phyloP scores from a whole-genome alignment of 805 yeast species.

The Trichomonascus vanleenenianus region DNA sequence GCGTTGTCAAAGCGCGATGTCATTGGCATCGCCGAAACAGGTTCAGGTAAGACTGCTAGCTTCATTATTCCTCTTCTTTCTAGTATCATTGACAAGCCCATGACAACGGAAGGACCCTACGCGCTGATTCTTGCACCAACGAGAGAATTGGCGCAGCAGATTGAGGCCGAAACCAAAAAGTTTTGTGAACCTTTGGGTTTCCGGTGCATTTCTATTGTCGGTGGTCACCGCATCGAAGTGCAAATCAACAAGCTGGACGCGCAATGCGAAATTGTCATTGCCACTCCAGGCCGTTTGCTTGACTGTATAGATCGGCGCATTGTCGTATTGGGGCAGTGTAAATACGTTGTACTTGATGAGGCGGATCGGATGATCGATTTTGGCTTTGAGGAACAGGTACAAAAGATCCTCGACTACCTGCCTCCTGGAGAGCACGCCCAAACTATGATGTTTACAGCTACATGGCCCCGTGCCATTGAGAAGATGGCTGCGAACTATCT shows the following conservation, averaged over 20 bases:
- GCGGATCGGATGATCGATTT: conserved; percentile 94
- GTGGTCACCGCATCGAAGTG: conserved; percentile 81
- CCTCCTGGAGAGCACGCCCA: conserved; percentile 40
- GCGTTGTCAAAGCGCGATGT: conserved; percentile 54
- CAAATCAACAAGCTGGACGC: conserved; percentile 49
- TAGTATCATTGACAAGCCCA: conserved; percentile 42
- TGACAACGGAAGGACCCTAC: conserved; percentile 55
- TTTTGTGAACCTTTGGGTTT: conserved; percentile 35
- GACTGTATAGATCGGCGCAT: conserved; percentile 71
- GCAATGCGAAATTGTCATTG: conserved; percentile 76
- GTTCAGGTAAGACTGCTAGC: conserved; percentile 90
- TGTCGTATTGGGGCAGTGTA: conserved; percentile 51
- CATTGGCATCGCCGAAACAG: conserved; percentile 92
- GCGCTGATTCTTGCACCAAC: conserved; percentile 84
- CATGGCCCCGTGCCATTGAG: conserved; percentile 73
- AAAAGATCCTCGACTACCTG: conserved; percentile 47
- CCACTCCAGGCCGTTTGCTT: conserved; percentile 88
- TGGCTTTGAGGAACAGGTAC: conserved; percentile 83
- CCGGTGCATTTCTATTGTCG: conserved; percentile 59
- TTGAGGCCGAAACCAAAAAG: conserved; percentile 54
- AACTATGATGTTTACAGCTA: conserved; percentile 92
- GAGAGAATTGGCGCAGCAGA: conserved; percentile 88
- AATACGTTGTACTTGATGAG: conserved; percentile 77
- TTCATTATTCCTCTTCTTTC: conserved; percentile 66
- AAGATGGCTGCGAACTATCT: conserved; percentile 57